Conservation (phyloP, 495 filamentous ascomycete species). For the Aspergillus kassunensis region DNA sequence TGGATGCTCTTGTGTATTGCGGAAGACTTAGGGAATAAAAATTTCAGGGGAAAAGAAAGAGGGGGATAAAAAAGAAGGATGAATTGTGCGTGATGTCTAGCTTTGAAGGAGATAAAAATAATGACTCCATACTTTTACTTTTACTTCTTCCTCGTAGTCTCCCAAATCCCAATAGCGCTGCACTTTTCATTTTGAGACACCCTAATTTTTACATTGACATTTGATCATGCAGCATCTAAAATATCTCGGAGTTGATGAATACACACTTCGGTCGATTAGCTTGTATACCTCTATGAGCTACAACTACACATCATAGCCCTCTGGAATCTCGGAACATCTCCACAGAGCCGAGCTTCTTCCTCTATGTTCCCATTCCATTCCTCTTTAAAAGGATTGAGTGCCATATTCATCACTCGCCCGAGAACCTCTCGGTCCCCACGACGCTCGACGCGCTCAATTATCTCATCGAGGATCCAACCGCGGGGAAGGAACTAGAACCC, state of each 20-base stretch:
- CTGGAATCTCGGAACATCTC: constrained; percentile 75
- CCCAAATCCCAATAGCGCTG: too few species aligned
- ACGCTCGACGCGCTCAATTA: constrained; percentile 84
- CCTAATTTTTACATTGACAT: too few species aligned
- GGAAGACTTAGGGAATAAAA: constrained; percentile 18
- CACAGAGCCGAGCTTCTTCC: constrained; percentile 79
- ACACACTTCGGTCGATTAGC: too few species aligned
- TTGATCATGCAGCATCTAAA: too few species aligned
- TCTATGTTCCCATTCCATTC: constrained; percentile 63
- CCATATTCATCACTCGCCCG: constrained; percentile 70
- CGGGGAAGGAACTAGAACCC: constrained; percentile 65
- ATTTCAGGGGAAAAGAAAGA: constrained; percentile 2
- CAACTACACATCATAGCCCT: constrained; percentile 92
- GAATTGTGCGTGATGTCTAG: constrained; percentile 8
- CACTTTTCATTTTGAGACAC: too few species aligned
- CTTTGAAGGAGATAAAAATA: constrained; percentile 8
- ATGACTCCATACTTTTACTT: constrained; percentile 4
- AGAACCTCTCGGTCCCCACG: constrained; percentile 77
- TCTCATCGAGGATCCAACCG: constrained; percentile 88
- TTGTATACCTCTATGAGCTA: constrained; percentile 40
- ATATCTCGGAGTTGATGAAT: too few species aligned
- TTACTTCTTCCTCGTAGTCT: not conserved
- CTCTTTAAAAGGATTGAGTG: constrained; percentile 78
- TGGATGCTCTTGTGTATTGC: constrained; percentile 21
- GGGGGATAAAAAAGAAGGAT: not conserved